Conservation (phyloP, 257 asterid genomes). For the Przewalskia tangutica region DNA sequence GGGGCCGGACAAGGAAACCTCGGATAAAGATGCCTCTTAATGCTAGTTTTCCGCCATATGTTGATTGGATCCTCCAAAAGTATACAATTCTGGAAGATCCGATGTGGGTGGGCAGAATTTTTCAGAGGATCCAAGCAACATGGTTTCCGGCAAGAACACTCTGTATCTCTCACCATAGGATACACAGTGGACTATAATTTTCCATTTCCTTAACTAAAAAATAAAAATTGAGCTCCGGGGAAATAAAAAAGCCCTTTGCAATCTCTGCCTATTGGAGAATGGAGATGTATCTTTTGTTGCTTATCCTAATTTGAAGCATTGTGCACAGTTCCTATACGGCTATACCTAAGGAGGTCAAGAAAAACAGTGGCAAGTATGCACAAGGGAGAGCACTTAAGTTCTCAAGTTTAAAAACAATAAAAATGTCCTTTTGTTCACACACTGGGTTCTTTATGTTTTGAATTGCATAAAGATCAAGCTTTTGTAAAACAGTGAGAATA, state of each 20-base stretch:
- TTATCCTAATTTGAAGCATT: neutral
- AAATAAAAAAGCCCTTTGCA: neutral
- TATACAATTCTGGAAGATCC: neutral
- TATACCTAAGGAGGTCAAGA: neutral
- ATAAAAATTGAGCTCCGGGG: neutral
- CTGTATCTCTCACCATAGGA: neutral
- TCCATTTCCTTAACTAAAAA: neutral
- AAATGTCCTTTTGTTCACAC: neutral
- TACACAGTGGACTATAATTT: neutral
- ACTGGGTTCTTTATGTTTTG: neutral
- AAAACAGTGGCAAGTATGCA: neutral
- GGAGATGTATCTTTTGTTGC: neutral
- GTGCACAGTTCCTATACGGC: neutral
- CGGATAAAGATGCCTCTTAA: neutral
- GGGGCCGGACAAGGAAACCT: neutral
- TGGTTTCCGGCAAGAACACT: neutral
- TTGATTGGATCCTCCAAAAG: neutral
- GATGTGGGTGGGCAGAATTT: neutral
- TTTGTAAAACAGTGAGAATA: neutral
- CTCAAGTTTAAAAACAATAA: neutral
- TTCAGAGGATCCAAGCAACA: neutral
- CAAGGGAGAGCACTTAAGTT: neutral
- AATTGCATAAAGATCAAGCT: neutral
- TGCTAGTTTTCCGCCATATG: neutral
- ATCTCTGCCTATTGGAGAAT: neutral